Evolutionary conservation across 805 yeast genomes (phyloP), one percentile per base, ranked within the genome.

Genomic region (Saccharomyces jurei): DNA sequence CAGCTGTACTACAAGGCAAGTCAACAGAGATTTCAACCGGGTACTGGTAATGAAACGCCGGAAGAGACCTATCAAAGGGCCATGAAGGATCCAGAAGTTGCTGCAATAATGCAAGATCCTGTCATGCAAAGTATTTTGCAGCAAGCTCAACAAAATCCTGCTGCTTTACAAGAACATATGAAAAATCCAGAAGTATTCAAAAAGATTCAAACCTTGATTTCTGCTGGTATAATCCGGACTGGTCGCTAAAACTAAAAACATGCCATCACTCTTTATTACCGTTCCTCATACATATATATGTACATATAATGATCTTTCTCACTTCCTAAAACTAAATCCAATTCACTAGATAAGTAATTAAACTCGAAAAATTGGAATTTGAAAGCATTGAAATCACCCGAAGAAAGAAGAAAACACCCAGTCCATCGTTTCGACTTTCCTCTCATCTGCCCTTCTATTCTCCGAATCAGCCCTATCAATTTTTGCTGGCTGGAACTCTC

Each of bases 101-200:
- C 86, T 54, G 79, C 83, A 51, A 90, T 92, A 58, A 77, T 94
- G 73, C 89, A 87, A 70, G 97, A 91, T 69, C 97, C 97, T 11
- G 90, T 92, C 47, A 92, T 94, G 97, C 94, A 90, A 75, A 85
- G 92, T 54, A 94, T 94, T 60, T 79, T 94, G 70, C 86, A 82
- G 63, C 99, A 94, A 75, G 98, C 98, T 21, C 87, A 86, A 71
- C 88, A 83, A 56, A 87, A 94, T 70, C 99, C 99, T 51, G 96
- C 96, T 48, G 98, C 98, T 53, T 79, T 94, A 63, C 95, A 88
- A 70, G 97, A 92, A 65, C 99, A 94, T 74, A 90, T 94, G 97
- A 87, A 83, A 78, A 94, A 94, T 74, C 98, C 99, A 46, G 95
- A 84, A 57, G 87, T 94, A 51, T 81, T 84, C 67, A 85, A 84